Base-by-base conservation (phyloP, 441 rosid species). In the Adansonia gregorii region DNA sequence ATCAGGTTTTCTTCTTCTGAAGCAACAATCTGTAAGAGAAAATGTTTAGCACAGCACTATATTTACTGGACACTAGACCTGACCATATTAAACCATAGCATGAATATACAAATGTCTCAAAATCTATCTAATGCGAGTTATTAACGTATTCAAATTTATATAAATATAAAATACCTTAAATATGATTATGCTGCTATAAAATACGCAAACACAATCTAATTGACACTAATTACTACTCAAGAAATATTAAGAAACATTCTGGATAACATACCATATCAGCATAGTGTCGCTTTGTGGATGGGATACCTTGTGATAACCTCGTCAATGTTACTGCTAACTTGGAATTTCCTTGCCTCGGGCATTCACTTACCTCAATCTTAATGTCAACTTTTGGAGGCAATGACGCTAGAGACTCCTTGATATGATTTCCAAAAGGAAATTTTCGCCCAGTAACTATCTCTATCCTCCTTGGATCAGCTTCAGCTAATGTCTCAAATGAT, bases 391-490 rank as follows among this genome's bases (percentile, higher is more conserved):
- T 91, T 51, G 99, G 98, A 78, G 99, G 98, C 78, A 96, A 83
- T 54, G 98, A 84, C 60, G 83, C 80, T 46, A 96, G 87, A 77
- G 99, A 90, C 67, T 96, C 98, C 87, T 96, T 96, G 80, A 96
- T 93, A 80, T 94, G 97, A 86, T 96, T 94, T 81, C 98, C 98
- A 78, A 94, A 96, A 46, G 99, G 98, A 85, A 87, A 96, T 74
- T 94, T 94, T 70, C 98, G 83, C 75, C 99, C 96, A 1, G 98
- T 93, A 76, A 93, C 93, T 79, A 96, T 92, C 90, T 93, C 99
- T 77, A 94, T 94, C 85, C 93, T 90, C 75, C 99, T 91, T 20
- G 99, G 98, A 87, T 96, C 99, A 78, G 98, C 96, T 83, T 91
- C 92, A 65, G 94, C 90, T 78, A 94, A 89, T 81, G 90, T 83